These are phyloP conservation scores for Schizophyllum amplum DNA, from an alignment of 1,284 basidiomycete species.

Conservation along the genomic window DNA sequence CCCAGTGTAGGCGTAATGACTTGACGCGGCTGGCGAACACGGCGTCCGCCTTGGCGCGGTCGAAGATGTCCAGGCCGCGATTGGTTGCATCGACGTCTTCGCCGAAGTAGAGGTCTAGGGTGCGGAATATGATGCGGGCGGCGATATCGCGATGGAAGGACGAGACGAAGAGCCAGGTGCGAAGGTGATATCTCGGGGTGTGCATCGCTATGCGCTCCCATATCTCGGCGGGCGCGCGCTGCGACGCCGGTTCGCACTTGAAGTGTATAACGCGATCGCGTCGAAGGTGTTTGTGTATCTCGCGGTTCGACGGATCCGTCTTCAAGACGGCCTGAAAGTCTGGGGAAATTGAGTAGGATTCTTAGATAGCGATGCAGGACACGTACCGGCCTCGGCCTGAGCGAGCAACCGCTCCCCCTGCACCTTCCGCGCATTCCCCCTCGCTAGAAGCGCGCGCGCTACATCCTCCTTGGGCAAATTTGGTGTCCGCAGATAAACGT, in stretches of 20 bases:
- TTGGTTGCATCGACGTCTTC: conserved; percentile 80
- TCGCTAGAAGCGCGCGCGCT: conserved; percentile 44
- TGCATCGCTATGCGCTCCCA: conserved; percentile 78
- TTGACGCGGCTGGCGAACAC: conserved; percentile 50
- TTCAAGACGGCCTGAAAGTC: conserved; percentile 52
- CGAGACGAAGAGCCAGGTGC: conserved; percentile 45
- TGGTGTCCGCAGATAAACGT: conserved; percentile 55
- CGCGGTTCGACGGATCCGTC: conserved; percentile 49
- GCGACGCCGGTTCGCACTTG: conserved; percentile 44
- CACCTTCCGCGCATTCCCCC: conserved; percentile 48
- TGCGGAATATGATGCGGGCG: conserved; percentile 61
- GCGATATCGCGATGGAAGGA: conserved; percentile 53
- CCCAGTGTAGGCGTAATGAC: conserved; percentile 53
- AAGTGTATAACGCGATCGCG: conserved; percentile 41
- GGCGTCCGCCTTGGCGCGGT: conserved; percentile 51
- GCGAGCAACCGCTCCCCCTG: conserved; percentile 45
- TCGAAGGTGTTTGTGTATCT: conserved; percentile 41
- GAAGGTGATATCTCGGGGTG: conserved; percentile 55
- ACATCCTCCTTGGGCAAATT: conserved; percentile 42
- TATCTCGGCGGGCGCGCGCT: conserved; percentile 51
- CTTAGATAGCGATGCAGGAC: neutral
- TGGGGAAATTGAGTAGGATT: conserved; percentile 15
- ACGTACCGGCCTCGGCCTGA: conserved; percentile 49
- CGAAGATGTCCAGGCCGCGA: conserved; percentile 59
- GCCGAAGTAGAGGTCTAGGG: conserved; percentile 78